Evolutionary conservation across 306 rosid genomes (phyloP).

Genomic region (Aeschynomene evenia): DNA sequence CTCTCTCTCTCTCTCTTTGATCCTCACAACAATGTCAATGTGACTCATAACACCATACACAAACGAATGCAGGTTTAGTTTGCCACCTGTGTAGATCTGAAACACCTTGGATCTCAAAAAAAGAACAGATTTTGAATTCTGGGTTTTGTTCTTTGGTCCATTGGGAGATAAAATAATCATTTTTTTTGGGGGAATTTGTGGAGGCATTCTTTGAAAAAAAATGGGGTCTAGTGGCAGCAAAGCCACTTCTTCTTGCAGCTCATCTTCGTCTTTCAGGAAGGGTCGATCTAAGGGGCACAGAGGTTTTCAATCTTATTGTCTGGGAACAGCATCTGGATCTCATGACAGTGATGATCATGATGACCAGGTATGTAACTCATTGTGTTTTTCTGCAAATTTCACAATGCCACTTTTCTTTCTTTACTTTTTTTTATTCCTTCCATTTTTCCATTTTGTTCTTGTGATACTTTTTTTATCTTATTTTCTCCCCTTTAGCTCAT

Average conservation of each 20-base stretch:
- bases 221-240: conserved; percentile 96
- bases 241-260: conserved; percentile 37
- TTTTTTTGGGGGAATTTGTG: background rate
- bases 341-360: conserved; percentile 67
- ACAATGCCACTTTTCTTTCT: background rate
- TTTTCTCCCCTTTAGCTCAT: background rate
- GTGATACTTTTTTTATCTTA: background rate
- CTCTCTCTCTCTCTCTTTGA: background rate
- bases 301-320: conserved; percentile 71
- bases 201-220: conserved; percentile 2
- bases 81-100: conserved; percentile 40
- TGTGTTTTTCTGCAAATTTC: background rate
- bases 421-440: background rate
- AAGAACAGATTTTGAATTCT: conserved; percentile 36
- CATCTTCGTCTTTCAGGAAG: conserved; percentile 46
- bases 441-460: background rate
- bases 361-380: conserved; percentile 64
- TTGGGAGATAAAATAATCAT: conserved; percentile 21
- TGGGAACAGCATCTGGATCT: conserved; percentile 77
- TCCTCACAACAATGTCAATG: conserved; percentile 13
- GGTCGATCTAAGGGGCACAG: conserved; percentile 54
- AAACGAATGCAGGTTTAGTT: conserved; percentile 24
- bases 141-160: conserved; percentile 25
- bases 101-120: conserved; percentile 31
- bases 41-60: background rate